A percentile compares a stretch with the other conserved stretches of the same genome.
Evolutionary conservation across 2,329 filamentous ascomycete species (phyloP).

Genomic region (Pseudocercospora macadamiae): DNA sequence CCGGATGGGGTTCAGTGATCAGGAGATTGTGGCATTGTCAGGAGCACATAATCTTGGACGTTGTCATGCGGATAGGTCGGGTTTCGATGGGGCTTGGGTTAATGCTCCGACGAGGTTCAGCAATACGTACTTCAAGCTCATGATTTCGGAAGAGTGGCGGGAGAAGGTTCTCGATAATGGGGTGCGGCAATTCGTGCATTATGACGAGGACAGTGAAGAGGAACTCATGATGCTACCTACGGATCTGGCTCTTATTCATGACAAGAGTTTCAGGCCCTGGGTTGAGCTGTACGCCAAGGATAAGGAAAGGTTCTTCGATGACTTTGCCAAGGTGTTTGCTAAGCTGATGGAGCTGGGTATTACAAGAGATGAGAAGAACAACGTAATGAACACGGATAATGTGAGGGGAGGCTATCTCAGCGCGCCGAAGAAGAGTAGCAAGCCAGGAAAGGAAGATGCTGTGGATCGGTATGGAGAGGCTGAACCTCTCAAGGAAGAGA

Average conservation of each 20-base stretch:
- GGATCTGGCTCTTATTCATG: conserved; percentile 61
- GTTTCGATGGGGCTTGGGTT: conserved; percentile 61
- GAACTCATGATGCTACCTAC: conserved; percentile 70
- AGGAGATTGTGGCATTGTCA: conserved; percentile 61
- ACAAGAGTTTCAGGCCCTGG: conserved; percentile 58
- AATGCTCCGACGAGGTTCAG: conserved; percentile 57
- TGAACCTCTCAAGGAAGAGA: conserved; percentile 45
- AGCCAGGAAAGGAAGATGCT: conserved; percentile 41
- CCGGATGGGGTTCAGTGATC: conserved; percentile 63
- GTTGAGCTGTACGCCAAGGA: conserved; percentile 63
- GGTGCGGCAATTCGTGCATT: conserved; percentile 61
- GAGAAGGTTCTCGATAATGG: conserved; percentile 57
- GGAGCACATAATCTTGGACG: conserved; percentile 62
- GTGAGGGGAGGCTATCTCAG: conserved; percentile 58
- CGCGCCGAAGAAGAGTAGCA: conserved; percentile 60
- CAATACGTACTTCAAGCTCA: conserved; percentile 60
- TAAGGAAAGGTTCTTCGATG: conserved; percentile 63
- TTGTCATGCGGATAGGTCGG: conserved; percentile 59
- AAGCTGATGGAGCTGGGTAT: conserved; percentile 66
- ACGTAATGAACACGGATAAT: conserved; percentile 61
- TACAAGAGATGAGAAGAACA: conserved; percentile 55
- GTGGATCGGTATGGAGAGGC: conserved; percentile 42
- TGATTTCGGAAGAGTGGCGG: conserved; percentile 58
- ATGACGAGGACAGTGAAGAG: conserved; percentile 59
- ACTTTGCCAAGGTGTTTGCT: conserved; percentile 62